Conservation (phyloP, 352 stramenopile genomes). For the Globisporangium cystogenes region DNA sequence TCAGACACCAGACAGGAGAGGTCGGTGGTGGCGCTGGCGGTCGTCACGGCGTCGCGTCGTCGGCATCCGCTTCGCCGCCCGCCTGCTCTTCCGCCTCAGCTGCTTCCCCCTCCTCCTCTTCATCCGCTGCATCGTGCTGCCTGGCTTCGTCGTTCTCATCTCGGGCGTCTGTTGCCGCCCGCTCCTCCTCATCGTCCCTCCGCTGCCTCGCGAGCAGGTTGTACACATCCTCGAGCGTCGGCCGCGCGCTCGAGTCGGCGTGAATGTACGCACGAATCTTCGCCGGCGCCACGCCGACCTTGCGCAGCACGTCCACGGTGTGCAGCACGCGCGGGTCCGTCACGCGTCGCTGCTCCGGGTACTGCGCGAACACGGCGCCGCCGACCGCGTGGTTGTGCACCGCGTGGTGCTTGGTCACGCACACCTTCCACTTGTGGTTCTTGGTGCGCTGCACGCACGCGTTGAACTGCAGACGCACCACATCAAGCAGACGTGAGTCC, state of each 20-base stretch:
- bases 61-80: too few species aligned
- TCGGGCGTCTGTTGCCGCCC: not conserved
- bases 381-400: slow-evolving; percentile 1
- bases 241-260: not conserved
- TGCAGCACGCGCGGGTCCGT: slow-evolving; percentile 1
- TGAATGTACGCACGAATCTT: slow-evolving; percentile 1
- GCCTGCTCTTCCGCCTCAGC: too few species aligned
- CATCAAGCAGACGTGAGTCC: too few species aligned
- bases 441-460: not conserved
- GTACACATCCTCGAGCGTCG: slow-evolving; percentile 1
- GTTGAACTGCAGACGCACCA: not conserved
- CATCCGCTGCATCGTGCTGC: too few species aligned
- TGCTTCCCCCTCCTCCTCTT: too few species aligned
- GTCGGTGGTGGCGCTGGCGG: too few species aligned
- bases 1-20: too few species aligned
- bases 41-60: too few species aligned
- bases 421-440: not conserved
- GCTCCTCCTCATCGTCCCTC: not conserved
- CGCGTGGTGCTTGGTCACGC: not conserved
- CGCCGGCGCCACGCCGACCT: not conserved
- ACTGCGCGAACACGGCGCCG: not conserved
- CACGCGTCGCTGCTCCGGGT: not conserved
- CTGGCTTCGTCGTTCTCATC: too few species aligned
- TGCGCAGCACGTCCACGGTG: not conserved
- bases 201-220: not conserved